These are phyloP conservation scores for Naganishia sp. DNA, from an alignment of 1,284 basidiomycete genomes.

Conservation along the genomic window DNA sequence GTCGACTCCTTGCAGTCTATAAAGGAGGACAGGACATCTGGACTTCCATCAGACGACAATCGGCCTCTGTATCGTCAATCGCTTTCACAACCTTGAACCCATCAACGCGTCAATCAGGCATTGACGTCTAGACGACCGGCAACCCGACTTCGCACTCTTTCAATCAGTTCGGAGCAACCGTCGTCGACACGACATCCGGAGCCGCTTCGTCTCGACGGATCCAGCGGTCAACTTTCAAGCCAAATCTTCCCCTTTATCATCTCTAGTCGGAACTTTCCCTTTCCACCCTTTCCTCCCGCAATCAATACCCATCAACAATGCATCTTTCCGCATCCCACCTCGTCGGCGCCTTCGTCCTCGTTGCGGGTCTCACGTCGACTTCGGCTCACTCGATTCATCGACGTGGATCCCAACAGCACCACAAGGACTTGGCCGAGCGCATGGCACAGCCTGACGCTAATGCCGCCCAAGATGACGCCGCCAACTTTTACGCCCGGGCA, in stretches of 20 bases:
- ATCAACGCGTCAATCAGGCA: constrained; percentile 18
- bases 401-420: constrained; percentile 24
- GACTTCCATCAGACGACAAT: background rate
- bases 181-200: background rate
- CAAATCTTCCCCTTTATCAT: background rate
- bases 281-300: background rate
- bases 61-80: constrained; percentile 8
- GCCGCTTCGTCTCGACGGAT: background rate
- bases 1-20: constrained; percentile 5
- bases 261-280: constrained; percentile 17
- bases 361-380: constrained; percentile 20
- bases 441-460: constrained; percentile 10
- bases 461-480: constrained; percentile 9
- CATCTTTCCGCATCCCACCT: constrained; percentile 28
- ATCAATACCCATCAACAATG: constrained; percentile 18
- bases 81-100: background rate
- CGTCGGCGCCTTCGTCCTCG: constrained; percentile 19
- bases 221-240: background rate
- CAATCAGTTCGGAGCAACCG: constrained; percentile 2
- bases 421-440: constrained; percentile 21
- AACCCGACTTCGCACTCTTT: background rate
- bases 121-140: constrained; percentile 9
- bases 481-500: constrained; percentile 25
- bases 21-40: constrained; percentile 2
- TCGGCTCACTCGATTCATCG: constrained; percentile 28